Evolutionary conservation across 73 alveolate genomes (phyloP).

Genomic region (Breviolum minutum): DNA sequence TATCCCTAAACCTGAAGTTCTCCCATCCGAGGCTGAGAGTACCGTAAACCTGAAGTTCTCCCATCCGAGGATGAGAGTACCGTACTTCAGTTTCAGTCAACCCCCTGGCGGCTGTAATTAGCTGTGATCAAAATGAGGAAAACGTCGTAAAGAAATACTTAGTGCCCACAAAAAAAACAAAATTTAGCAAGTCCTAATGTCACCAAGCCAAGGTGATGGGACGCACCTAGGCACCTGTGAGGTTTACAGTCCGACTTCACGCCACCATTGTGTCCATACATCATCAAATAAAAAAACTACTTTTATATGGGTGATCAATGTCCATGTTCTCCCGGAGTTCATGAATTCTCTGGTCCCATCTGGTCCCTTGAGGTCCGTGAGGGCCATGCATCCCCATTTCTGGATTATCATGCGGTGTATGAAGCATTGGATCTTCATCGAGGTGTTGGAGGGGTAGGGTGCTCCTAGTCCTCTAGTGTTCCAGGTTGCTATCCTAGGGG

Average conservation of each 20-base stretch:
- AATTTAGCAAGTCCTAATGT: too few species aligned
- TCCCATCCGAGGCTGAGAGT: neutral
- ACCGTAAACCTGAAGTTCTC: neutral
- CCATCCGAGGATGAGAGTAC: too few species aligned
- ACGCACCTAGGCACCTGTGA: too few species aligned
- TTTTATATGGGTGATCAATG: neutral
- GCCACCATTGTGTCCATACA: neutral
- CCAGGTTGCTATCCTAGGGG: neutral
- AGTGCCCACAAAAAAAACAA: neutral
- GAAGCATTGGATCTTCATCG: neutral
- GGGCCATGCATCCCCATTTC: slow-evolving; percentile 1
- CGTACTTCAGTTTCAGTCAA: neutral
- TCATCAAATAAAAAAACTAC: neutral
- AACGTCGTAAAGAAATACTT: neutral
- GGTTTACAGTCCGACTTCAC: too few species aligned
- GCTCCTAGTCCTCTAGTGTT: neutral
- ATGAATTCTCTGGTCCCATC: neutral
- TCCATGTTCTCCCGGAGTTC: neutral
- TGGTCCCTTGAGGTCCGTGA: neutral
- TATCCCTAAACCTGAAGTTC: neutral
- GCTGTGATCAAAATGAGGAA: neutral
- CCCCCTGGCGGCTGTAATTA: slow-evolving; percentile 28
- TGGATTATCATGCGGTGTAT: neutral
- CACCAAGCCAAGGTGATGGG: too few species aligned
- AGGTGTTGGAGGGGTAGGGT: neutral